phyloP scores from a whole-genome alignment of 2,329 filamentous ascomycete species.

The Waltergamsia citrina region DNA sequence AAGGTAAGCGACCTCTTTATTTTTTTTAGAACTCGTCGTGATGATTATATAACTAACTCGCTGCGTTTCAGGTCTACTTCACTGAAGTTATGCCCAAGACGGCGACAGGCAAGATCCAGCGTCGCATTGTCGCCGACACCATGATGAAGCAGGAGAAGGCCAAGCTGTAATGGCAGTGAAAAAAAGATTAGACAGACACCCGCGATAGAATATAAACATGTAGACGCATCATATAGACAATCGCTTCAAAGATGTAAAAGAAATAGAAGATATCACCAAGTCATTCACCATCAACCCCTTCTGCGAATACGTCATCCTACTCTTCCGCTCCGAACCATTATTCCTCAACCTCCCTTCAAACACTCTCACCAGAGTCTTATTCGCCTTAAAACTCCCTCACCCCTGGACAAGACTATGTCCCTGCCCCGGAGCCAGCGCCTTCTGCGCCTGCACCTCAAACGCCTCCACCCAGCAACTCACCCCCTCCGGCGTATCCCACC shows the following conservation, averaged over 20 bases:
- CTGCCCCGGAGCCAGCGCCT: conserved; percentile 7
- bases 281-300: too few species aligned
- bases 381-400: too few species aligned
- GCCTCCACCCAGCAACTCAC: conserved; percentile 25
- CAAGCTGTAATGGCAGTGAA: too few species aligned
- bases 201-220: not conserved
- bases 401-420: too few species aligned
- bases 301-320: not conserved
- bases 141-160: conserved; percentile 66
- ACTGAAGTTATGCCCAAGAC: conserved; percentile 83
- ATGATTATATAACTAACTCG: conserved; percentile 5
- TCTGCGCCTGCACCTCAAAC: conserved; percentile 16
- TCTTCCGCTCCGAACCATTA: too few species aligned
- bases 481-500: conserved; percentile 25
- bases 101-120: conserved; percentile 83
- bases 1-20: conserved; percentile 41
- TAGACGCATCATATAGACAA: conserved; percentile 1
- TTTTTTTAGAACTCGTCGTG: conserved; percentile 4
- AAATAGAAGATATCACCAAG: too few species aligned
- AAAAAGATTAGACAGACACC: conserved; percentile 4
- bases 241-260: not conserved
- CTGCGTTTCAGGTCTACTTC: conserved; percentile 68
- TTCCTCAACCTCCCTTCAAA: conserved; percentile 2
- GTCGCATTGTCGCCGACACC: conserved; percentile 74
- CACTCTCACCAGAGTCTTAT: too few species aligned